Evolutionary conservation across 495 filamentous ascomycete genomes (phyloP), one percentile per base, ranked within the genome.

Genomic region (Cetradonia linearis): DNA sequence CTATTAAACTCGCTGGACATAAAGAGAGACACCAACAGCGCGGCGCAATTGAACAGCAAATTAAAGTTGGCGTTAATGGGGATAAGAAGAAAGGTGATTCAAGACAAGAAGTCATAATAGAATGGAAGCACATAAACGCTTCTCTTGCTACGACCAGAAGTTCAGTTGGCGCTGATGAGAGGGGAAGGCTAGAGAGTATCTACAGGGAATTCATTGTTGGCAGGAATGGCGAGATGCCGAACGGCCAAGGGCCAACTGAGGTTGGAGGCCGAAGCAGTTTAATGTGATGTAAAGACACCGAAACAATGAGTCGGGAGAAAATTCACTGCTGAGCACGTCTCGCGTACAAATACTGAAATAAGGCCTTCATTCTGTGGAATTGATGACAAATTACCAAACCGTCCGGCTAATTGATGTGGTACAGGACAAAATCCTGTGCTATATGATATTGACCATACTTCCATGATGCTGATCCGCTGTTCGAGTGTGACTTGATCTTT

Each of bases 201-300:
- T 98, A 98, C 69, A 76, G 79, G 7, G 94, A 97, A 76, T 98
- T 98, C 76, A 81, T 96, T 5, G 85, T 85, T 8, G 90, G 89
- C 9, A 79, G 93, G 61, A 95, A 89, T 70, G 93, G 93, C 30
- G 93, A 96, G 70, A 89, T 98, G 89, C 87, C 81, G 44, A 91
- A 83, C 71, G 93, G 93, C 11, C 86, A 98, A 71, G 90, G 86
- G 1, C 83, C 82, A 30, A 93, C 81, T 70, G 93, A 98, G 72
- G 81, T 98, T 69, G 93, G 93, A 4, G 94, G 93, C 25, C 76
- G 93, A 68, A 91, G 84, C 60, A 97, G 90, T 74, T 76, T 98
- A 67, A 96, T 96, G 91, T 96, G 76, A 54, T 20, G 50, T 10
- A 77, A n/a, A n/a, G n/a, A n/a, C n/a, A n/a, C n/a, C n/a, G n/a